A percentile compares a stretch with the other conserved stretches of the same genome.
Evolutionary conservation across 2,329 filamentous ascomycete species (phyloP).

Genomic region (Xenoacremonium recifei): DNA sequence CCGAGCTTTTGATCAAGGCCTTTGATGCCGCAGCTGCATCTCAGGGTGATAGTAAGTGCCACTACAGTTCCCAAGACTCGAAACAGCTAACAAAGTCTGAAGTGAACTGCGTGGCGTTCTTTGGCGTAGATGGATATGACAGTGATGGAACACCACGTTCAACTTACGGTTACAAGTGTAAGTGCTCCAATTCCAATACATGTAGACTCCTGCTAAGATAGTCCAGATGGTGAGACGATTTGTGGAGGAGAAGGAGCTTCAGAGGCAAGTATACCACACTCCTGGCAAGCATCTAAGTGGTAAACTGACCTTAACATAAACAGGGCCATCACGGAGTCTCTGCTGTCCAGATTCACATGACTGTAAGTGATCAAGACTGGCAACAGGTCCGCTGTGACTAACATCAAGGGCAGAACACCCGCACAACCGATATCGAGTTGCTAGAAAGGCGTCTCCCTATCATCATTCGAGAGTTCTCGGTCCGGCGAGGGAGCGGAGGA

Average conservation of each 20-base stretch:
- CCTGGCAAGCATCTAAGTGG: no score
- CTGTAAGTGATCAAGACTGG: slow-evolving; percentile 6
- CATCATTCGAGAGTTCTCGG: slow-evolving; percentile 25
- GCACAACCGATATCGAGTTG: slow-evolving; percentile 32
- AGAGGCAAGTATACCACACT: no score
- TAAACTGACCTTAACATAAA: background rate
- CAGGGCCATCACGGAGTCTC: slow-evolving; percentile 25
- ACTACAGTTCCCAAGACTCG: no score
- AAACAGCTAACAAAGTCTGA: no score
- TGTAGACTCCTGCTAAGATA: no score
- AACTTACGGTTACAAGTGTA: slow-evolving; percentile 28
- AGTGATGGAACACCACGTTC: background rate
- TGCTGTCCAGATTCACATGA: slow-evolving; percentile 30
- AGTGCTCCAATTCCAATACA: no score
- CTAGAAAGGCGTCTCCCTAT: slow-evolving; percentile 32
- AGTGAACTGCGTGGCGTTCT: background rate
- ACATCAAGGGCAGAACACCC: slow-evolving; percentile 23
- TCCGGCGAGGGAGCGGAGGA: slow-evolving; percentile 27
- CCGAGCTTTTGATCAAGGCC: slow-evolving; percentile 27
- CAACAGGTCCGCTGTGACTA: background rate
- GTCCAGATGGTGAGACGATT: slow-evolving; percentile 14
- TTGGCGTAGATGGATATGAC: background rate
- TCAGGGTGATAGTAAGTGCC: background rate
- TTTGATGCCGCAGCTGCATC: slow-evolving; percentile 15
- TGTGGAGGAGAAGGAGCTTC: slow-evolving; percentile 33